phyloP scores from a whole-genome alignment of 805 yeast species.

The Saccharomycopsis javanensis region DNA sequence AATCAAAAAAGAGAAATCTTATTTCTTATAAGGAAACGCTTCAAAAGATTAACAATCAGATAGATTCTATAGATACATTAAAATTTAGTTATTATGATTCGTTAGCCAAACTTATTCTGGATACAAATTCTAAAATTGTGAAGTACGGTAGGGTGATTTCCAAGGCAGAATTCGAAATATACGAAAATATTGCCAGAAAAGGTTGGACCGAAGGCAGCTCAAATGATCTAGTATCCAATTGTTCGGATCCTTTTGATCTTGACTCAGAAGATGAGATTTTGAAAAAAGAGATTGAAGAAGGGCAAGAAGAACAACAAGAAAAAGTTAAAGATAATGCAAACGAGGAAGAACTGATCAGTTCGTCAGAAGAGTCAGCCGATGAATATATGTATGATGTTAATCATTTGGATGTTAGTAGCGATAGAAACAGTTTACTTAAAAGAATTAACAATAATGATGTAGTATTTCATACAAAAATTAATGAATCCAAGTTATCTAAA shows the following conservation, averaged over 20 bases:
- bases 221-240: conserved; percentile 52
- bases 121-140: conserved; percentile 47
- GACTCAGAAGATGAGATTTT: conserved; percentile 14
- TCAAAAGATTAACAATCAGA: conserved; percentile 55
- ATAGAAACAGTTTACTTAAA: neutral
- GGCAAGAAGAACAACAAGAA: no score
- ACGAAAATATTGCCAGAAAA: conserved; percentile 71
- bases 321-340: no score
- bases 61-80: conserved; percentile 69
- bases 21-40: conserved; percentile 59
- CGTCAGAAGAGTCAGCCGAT: neutral
- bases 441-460: neutral
- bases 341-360: neutral
- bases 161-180: conserved; percentile 71
- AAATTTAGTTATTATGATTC: conserved; percentile 68
- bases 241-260: conserved; percentile 55
- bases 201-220: conserved; percentile 86
- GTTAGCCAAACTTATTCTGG: conserved; percentile 51
- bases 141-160: conserved; percentile 52
- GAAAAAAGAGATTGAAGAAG: no score
- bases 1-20: conserved; percentile 53
- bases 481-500: neutral
- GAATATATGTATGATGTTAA: no score
- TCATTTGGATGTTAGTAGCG: neutral
- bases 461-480: neutral